A percentile compares a stretch with the other conserved stretches of the same genome.
These are phyloP conservation scores for Phytophthora pini DNA, from an alignment of 352 stramenopile genomes.

Conservation along the genomic window DNA sequence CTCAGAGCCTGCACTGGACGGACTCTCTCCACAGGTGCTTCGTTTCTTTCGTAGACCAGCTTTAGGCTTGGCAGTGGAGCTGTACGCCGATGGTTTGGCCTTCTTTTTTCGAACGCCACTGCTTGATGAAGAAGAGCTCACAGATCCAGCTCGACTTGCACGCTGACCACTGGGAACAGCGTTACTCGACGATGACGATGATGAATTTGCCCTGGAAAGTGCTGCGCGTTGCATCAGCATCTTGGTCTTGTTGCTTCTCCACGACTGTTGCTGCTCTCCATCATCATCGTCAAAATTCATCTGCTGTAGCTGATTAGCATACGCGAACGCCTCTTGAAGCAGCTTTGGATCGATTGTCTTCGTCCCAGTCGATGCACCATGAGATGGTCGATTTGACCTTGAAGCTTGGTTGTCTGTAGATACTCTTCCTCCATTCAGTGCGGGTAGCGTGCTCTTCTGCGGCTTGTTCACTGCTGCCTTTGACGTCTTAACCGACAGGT, in stretches of 20 bases:
- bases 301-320: conserved; percentile 62
- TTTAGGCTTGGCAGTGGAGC: conserved; percentile 43
- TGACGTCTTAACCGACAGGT: conserved; percentile 39
- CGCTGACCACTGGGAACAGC: conserved; percentile 3
- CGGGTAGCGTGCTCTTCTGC: conserved; percentile 54
- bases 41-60: conserved; percentile 41
- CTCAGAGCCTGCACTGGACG: conserved; percentile 10
- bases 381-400: conserved; percentile 26
- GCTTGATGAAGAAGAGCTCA: conserved; percentile 12
- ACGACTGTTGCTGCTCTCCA: conserved; percentile 36
- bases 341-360: conserved; percentile 68
- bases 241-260: conserved; percentile 28
- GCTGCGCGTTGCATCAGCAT: conserved; percentile 29
- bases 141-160: conserved; percentile 2
- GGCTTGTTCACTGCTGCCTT: conserved; percentile 35
- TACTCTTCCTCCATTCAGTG: conserved; percentile 30
- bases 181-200: conserved; percentile 29
- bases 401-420: conserved; percentile 41
- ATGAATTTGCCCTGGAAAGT: conserved; percentile 30
- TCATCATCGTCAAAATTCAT: conserved; percentile 52
- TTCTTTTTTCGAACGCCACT: conserved; percentile 47
- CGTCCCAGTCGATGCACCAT: not conserved
- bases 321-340: conserved; percentile 81
- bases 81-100: conserved; percentile 37
- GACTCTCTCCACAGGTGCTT: conserved; percentile 17